Evolutionary conservation across 2,329 filamentous ascomycete species (phyloP).

Genomic region (Anthostomella pinea): DNA sequence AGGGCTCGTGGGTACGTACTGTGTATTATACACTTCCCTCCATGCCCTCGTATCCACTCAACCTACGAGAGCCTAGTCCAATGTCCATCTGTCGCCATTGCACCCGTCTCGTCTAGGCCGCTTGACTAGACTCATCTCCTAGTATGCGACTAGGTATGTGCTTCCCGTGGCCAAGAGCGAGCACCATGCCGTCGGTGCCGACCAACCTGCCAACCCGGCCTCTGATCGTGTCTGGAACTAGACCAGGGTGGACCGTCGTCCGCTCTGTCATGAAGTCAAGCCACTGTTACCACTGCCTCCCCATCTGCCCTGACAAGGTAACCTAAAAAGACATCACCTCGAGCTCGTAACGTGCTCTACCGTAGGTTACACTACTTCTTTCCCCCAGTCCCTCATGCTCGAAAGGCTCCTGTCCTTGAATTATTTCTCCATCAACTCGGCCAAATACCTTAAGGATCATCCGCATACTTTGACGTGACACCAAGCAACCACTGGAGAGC

Average conservation of each 20-base stretch:
- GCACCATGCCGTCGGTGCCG: constrained; percentile 29
- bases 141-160: constrained; percentile 14
- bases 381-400: no score
- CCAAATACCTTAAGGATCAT: no score
- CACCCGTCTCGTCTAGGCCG: constrained; percentile 11
- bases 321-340: constrained; percentile 4
- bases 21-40: no score
- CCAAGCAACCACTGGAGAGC: no score
- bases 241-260: constrained; percentile 14
- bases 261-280: constrained; percentile 17
- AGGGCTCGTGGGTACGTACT: no score
- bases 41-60: no score
- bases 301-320: constrained; percentile 10
- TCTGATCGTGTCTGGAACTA: background rate
- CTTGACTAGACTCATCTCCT: constrained; percentile 11
- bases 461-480: no score
- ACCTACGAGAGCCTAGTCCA: no score
- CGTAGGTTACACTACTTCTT: background rate
- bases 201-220: no score
- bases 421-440: no score
- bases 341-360: constrained; percentile 15
- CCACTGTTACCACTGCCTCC: constrained; percentile 18
- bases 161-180: constrained; percentile 22
- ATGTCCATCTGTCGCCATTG: constrained; percentile 13
- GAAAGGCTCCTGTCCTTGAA: no score